These are phyloP conservation scores for Colletotrichum somersetense DNA, from an alignment of 2,329 filamentous ascomycete genomes.

Conservation along the genomic window DNA sequence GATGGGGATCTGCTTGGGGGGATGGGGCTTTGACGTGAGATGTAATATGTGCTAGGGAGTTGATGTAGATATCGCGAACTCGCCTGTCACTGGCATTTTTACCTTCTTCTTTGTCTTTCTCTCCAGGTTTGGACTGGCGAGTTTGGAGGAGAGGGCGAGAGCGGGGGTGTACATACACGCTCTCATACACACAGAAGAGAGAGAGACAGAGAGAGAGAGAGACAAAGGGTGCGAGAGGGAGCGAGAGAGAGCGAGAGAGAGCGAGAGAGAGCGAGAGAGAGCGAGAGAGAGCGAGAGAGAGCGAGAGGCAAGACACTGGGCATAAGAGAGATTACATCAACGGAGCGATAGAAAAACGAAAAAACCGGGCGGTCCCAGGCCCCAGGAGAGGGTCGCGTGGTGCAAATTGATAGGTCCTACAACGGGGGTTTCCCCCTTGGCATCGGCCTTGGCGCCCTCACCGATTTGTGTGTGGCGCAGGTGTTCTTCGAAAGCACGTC, in stretches of 20 bases:
- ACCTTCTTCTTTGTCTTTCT: not conserved
- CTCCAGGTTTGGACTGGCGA: not conserved
- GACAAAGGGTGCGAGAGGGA: not conserved
- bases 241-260: no score
- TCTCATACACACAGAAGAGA: no score
- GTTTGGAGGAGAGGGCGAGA: not conserved
- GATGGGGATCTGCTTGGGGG: not conserved
- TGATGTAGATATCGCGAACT: not conserved
- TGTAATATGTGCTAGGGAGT: not conserved
- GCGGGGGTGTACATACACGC: no score
- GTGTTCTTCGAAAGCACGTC: not conserved
- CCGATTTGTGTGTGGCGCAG: conserved; percentile 11
- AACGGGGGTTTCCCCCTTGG: conserved; percentile 28
- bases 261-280: no score
- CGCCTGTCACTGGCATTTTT: conserved; percentile 5
- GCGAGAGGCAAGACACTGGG: not conserved
- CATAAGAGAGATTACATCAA: not conserved
- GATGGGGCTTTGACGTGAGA: not conserved
- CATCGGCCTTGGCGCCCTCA: conserved; percentile 32
- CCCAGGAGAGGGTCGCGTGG: conserved; percentile 37
- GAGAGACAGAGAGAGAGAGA: not conserved
- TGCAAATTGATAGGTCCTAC: conserved; percentile 35
- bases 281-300: not conserved
- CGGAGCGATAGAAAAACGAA: no score
- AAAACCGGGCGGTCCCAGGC: not conserved